phyloP scores from a whole-genome alignment of 2,329 filamentous ascomycete genomes.

The Samsoniella hepiali region DNA sequence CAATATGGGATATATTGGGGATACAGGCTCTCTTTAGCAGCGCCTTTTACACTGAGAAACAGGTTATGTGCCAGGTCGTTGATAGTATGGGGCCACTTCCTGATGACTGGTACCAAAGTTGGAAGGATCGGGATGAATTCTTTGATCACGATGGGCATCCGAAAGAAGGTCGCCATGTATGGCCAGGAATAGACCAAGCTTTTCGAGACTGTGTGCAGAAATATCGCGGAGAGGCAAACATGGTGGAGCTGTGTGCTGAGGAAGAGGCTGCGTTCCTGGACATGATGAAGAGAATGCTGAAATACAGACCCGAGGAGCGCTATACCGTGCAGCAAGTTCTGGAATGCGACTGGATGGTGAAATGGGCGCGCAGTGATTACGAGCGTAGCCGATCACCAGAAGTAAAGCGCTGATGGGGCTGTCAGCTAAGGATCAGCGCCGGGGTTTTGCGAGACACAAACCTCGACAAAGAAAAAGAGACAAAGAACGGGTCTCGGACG shows the following conservation, averaged over 20 bases:
- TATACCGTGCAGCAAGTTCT: slow-evolving; percentile 8
- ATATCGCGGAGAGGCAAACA: slow-evolving; percentile 14
- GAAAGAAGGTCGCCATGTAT: neutral
- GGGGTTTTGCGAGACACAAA: neutral
- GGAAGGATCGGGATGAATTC: neutral
- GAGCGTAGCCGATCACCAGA: neutral
- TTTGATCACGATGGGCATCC: slow-evolving; percentile 8
- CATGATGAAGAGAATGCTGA: slow-evolving; percentile 19
- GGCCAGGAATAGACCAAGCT: neutral
- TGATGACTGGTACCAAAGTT: slow-evolving; percentile 1
- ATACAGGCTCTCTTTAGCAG: slow-evolving; percentile 11
- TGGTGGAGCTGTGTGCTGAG: slow-evolving; percentile 4
- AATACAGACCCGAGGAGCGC: slow-evolving; percentile 13
- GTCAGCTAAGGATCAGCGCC: slow-evolving; percentile 10
- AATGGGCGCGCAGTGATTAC: slow-evolving; percentile 25
- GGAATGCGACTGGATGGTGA: slow-evolving; percentile 19
- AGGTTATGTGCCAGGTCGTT: slow-evolving; percentile 1
- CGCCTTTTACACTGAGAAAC: neutral
- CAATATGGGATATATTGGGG: neutral
- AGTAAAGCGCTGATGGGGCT: neutral
- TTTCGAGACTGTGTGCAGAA: slow-evolving; percentile 17
- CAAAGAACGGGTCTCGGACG: neutral
- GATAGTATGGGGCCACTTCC: slow-evolving; percentile 18
- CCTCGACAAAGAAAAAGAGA: neutral
- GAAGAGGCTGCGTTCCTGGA: slow-evolving; percentile 18